Percentiles rank a stretch among this genome's conserved stretches.
phyloP scores from a whole-genome alignment of 768 basidiomycete genomes.

The Hericium alpestre region DNA sequence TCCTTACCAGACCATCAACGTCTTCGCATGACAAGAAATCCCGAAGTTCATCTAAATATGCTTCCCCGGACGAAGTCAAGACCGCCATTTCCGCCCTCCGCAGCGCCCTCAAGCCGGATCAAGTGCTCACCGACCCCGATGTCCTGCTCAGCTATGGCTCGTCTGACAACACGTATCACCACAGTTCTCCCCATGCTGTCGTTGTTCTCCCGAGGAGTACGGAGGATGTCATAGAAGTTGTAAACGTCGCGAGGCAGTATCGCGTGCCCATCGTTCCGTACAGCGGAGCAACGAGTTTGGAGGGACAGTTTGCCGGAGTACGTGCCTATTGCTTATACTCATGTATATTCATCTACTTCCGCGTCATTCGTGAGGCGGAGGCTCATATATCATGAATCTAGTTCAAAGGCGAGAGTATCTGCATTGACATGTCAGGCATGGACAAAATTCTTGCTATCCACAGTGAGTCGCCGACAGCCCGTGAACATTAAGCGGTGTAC shows the following conservation, averaged over 20 bases:
- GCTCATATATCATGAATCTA: no score
- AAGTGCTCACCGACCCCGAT: conserved; percentile 42
- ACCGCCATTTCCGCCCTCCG: conserved; percentile 45
- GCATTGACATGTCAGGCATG: conserved; percentile 59
- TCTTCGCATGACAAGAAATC: no score
- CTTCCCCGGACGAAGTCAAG: conserved; percentile 34
- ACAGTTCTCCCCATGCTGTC: conserved; percentile 31
- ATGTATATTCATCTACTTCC: no score
- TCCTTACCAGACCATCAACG: no score
- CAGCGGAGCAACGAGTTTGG: conserved; percentile 78
- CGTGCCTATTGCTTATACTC: conserved; percentile 5
- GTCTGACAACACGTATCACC: conserved; percentile 62
- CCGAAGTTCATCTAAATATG: conserved; percentile 23
- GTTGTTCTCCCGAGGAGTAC: conserved; percentile 57
- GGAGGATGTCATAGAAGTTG: conserved; percentile 71
- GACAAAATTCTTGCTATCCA: conserved; percentile 51
- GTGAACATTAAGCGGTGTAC: not conserved
- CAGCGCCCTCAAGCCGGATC: conserved; percentile 32
- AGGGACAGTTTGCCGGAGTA: conserved; percentile 78
- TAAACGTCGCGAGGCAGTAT: conserved; percentile 66
- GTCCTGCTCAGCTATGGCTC: conserved; percentile 48
- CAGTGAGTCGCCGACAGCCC: conserved; percentile 18
- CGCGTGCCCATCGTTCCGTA: conserved; percentile 71
- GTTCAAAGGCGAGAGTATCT: conserved; percentile 39
- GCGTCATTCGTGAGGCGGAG: no score